Percentiles rank a stretch among this genome's conserved stretches.
phyloP scores from a whole-genome alignment of 2,329 filamentous ascomycete genomes.

The Pseudogymnoascus sp. region DNA sequence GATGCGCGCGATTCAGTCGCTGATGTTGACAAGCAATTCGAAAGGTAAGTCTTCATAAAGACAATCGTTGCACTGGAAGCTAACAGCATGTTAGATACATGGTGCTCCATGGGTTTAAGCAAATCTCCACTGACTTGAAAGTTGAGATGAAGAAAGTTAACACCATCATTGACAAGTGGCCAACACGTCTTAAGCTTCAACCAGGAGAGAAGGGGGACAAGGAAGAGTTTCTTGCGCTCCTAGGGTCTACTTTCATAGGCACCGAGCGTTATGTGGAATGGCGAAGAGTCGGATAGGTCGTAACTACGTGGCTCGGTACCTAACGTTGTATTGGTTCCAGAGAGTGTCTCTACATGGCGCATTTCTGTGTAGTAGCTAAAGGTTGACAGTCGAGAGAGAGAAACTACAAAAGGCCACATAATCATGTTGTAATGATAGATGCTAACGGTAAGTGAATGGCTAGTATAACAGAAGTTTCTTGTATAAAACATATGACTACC shows the following conservation, averaged over 20 bases:
- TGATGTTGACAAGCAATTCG: conserved; percentile 17
- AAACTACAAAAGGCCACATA: neutral
- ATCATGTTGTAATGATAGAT: neutral
- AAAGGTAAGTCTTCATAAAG: conserved; percentile 9
- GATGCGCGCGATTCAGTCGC: conserved; percentile 5
- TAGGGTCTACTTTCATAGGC: conserved; percentile 12
- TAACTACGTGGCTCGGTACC: neutral
- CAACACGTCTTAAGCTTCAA: conserved; percentile 22
- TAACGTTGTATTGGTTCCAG: neutral
- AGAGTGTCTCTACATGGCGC: neutral
- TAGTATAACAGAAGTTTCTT: neutral
- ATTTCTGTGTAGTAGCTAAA: neutral
- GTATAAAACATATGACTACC: neutral
- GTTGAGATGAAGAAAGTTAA: conserved; percentile 26
- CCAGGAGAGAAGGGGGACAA: conserved; percentile 19
- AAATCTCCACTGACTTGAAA: conserved; percentile 10
- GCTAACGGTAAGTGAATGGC: neutral
- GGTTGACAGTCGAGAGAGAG: neutral
- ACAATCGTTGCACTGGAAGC: conserved; percentile 1
- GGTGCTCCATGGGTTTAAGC: conserved; percentile 10
- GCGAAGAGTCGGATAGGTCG: conserved; percentile 10
- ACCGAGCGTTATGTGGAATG: conserved; percentile 30
- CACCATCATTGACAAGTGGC: conserved; percentile 31
- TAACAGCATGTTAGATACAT: neutral
- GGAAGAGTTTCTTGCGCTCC: conserved; percentile 26